Evolutionary conservation across 2,329 filamentous ascomycete genomes (phyloP), one percentile per base, ranked within the genome.

Genomic region (Aspergillus versicolor): DNA sequence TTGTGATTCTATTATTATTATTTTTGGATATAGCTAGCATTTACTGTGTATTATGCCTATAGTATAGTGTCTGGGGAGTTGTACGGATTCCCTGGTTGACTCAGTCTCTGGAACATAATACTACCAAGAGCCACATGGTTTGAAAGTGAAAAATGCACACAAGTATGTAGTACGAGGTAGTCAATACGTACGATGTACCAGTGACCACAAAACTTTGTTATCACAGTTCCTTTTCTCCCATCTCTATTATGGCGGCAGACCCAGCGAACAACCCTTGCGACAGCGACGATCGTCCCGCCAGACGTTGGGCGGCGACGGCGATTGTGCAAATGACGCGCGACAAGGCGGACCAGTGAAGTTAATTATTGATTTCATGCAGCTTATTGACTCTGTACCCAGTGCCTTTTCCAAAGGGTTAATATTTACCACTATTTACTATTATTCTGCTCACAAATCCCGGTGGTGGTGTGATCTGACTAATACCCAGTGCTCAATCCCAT

Each of bases 201-300:
- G 27, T 21, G n/a, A 5, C 27, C 5, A 32, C 9, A 21, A n/a
- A 17, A 12, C 8, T 30, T 11, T 30, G 27, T 34, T 30, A 30
- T 34, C 6, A 9, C 34, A 21, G 12, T 19, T 34, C 4, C 27
- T 32, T 30, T 9, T 19, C 4, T 11, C 9, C 8, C 27, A 11
- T 30, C 27, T 11, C 27, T 30, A 30, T 30, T 30, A 30, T 30
- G 27, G 27, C 9, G 27, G 27, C 27, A 30, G 22, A 11, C 44
- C 56, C 52, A 40, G 50, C 30, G 17, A 32, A 49, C 17, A 48
- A 52, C 44, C 51, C 57, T 56, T 48, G 57, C 52, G 43, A 56
- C 53, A 56, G 49, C 45, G 48, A 42, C 41, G 53, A 56, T 51
- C 46, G 8, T 41, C 40, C 32, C 43, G 43, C 43, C 21, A 30